Evolutionary conservation across 495 filamentous ascomycete species (phyloP), one percentile per base, ranked within the genome.

Genomic region (Cladorrhinum samala): DNA sequence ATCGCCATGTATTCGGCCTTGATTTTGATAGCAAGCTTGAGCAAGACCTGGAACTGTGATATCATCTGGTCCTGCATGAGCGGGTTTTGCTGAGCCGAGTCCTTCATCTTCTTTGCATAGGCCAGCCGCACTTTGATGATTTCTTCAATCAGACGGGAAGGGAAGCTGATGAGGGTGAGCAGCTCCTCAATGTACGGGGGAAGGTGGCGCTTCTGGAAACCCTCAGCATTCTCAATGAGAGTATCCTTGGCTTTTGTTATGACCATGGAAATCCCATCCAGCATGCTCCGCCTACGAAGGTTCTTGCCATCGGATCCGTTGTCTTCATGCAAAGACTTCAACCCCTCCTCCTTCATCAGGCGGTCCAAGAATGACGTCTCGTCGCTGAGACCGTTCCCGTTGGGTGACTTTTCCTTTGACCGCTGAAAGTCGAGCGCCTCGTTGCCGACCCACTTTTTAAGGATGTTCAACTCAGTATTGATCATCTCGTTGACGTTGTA

Each of bases 31-130:
- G 93, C 94, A 49, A 97, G 80, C 57, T 86, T 89, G 55, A 97
- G 83, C 51, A 98, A 70, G 41, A 95, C 88, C 64, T 94, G 92
- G 59, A 98, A 97, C 66, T 98, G 93, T 0, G 87, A 78, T 47
- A 98, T 95, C 86, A 97, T 91, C 64, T 96, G 91, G 58, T 95
- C 91, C 49, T 92, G 86, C 77, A 98, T 85, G 72, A 98, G 88
- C 16, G 84, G 77, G 55, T 88, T 89, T 60, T 93, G 86, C 62
- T 89, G 84, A 0, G 86, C 85, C 14, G 77, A 75, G 53, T 97
- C 93, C 66, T 91, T 93, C 84, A 96, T 95, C 59, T 90, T 91
- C 62, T 83, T 88, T 6, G 91, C 91, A 66, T 95, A 96, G 27
- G 83, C 84, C n/a, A 97, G 77, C 36, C 94, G 86, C 60, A 96